A percentile compares a stretch with the other conserved stretches of the same genome.
Evolutionary conservation across 2,329 filamentous ascomycete genomes (phyloP).

Genomic region (Pestalotiopsis sp.): DNA sequence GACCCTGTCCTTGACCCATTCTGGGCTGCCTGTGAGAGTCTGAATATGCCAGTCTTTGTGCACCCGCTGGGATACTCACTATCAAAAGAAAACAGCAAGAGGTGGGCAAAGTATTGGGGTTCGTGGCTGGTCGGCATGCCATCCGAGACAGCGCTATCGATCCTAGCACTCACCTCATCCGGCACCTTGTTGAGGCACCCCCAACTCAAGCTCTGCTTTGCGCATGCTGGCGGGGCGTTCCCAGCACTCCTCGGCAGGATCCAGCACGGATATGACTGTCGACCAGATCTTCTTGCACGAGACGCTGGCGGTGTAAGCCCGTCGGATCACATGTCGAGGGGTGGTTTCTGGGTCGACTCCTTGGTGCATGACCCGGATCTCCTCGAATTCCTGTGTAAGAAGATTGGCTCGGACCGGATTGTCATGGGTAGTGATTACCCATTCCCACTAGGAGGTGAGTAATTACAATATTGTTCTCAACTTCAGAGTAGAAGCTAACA

Average conservation of each 20-base stretch:
- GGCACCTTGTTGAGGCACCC: slow-evolving; percentile 34
- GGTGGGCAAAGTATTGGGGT: slow-evolving; percentile 36
- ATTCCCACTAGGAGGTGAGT: slow-evolving; percentile 33
- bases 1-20: slow-evolving; percentile 30
- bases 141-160: slow-evolving; percentile 36
- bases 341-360: slow-evolving; percentile 36
- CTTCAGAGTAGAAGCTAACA: not conserved
- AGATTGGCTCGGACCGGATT: slow-evolving; percentile 32
- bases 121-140: slow-evolving; percentile 39
- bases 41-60: slow-evolving; percentile 35
- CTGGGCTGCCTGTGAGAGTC: slow-evolving; percentile 34
- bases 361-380: slow-evolving; percentile 37
- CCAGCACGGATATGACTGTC: slow-evolving; percentile 37
- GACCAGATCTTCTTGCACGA: slow-evolving; percentile 35
- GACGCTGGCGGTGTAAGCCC: slow-evolving; percentile 31
- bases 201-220: slow-evolving; percentile 33
- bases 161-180: slow-evolving; percentile 33
- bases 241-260: slow-evolving; percentile 36
- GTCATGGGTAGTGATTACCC: slow-evolving; percentile 39
- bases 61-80: slow-evolving; percentile 37
- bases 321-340: slow-evolving; percentile 28
- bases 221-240: slow-evolving; percentile 38
- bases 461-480: too few species aligned
- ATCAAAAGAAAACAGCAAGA: slow-evolving; percentile 31
- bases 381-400: slow-evolving; percentile 34